Evolutionary conservation across 768 basidiomycete genomes (phyloP), one percentile per base, ranked within the genome.

Genomic region (Suillus americanus): DNA sequence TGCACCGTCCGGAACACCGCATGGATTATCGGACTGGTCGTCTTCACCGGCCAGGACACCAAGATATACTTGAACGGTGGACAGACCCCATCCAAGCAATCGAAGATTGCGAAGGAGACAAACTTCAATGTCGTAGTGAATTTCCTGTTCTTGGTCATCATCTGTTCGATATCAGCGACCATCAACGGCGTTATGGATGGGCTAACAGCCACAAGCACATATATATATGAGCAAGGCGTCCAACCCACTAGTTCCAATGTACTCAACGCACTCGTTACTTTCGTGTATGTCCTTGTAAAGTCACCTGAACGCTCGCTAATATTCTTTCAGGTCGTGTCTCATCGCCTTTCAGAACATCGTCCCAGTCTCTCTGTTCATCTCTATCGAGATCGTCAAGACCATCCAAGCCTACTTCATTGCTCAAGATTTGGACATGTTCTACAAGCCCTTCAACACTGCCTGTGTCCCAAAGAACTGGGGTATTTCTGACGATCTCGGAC

Each of bases 391-490:
- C 68, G 95, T 97, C 82, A 97, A 97, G 81, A 97, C 96, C 2
- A 94, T 97, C 63, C 96, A 97, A 74, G 96, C 96, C 3, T 97
- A 87, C 79, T 97, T 97, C 81, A 98, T 97, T 73, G 92, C 91
- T 9, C 94, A 97, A 75, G 96, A 99, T 73, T 71, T 95, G 68
- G 96, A 98, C 76, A 96, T 99, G 94, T 97, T 94, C 81, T 97
- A 97, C 79, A 80, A 85, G 64, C 87, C 90, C 43, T 89, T 90
- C 74, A 89, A 97, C 73, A 89, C 92, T 2, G 80, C 94, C 0
- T 98, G 97, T 70, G 88, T 95, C 4, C 96, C 97, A 33, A 98
- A 98, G 76, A 96, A 94, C 6, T 98, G 97, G 96, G 97, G 96
- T 74, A 96, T 99, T 70, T 97, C 95, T 3, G 97, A 99, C 74